These are phyloP conservation scores for Dactylellina leptospora DNA, from an alignment of 2,329 filamentous ascomycete genomes.

Conservation along the genomic window DNA sequence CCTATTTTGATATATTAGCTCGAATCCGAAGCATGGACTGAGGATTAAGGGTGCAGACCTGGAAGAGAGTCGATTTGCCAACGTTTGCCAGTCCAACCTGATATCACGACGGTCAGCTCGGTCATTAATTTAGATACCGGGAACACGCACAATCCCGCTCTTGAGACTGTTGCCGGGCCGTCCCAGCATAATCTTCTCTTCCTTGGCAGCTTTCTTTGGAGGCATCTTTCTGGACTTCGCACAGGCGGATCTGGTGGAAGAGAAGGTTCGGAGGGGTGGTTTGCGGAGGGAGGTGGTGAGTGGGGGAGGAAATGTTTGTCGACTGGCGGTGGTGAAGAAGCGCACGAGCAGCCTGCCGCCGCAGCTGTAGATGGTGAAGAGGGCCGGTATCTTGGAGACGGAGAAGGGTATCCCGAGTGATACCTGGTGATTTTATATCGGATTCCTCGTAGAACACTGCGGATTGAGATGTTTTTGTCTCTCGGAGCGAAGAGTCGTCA, in stretches of 20 bases:
- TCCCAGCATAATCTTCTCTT: constrained; percentile 96
- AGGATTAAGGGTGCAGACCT: constrained; percentile 62
- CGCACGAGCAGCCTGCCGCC: constrained; percentile 61
- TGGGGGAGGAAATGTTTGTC: constrained; percentile 37
- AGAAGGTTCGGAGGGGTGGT: constrained; percentile 46
- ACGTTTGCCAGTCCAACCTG: constrained; percentile 98
- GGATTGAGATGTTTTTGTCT: too few relatives aligned
- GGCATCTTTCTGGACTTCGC: constrained; percentile 78
- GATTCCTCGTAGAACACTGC: too few relatives aligned
- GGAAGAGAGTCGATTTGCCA: constrained; percentile 98
- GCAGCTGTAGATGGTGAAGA: constrained; percentile 59
- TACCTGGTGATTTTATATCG: too few relatives aligned
- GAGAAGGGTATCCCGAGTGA: constrained; percentile 28
- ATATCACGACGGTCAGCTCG: constrained; percentile 55
- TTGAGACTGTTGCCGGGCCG: constrained; percentile 97
- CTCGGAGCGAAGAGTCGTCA: too few relatives aligned
- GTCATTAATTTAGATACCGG: constrained; percentile 33
- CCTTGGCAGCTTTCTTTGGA: constrained; percentile 89
- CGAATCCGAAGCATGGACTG: neutral
- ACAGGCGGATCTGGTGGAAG: constrained; percentile 59
- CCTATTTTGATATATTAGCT: constrained; percentile 59
- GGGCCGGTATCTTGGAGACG: constrained; percentile 51
- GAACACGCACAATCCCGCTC: constrained; percentile 88
- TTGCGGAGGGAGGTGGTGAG: neutral
- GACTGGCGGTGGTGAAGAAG: constrained; percentile 54